Conservation (phyloP, 805 yeast genomes). For the Wickerhamiella sergipiensis region DNA sequence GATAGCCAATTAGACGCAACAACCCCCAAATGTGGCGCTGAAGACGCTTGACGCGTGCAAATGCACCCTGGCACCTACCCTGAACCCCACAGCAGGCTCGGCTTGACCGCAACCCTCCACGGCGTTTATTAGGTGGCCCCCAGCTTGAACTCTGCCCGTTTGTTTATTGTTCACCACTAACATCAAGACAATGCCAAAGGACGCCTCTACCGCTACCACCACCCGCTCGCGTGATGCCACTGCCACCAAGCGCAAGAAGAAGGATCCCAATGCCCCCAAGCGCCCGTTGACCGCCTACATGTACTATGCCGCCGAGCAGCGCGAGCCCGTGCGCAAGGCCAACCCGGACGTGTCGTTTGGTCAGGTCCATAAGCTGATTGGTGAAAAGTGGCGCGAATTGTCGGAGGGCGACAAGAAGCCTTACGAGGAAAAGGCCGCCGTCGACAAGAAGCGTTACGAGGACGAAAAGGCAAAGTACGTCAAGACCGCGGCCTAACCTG, state of each 20-base stretch:
- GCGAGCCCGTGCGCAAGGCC: conserved; percentile 90
- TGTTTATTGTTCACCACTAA: background rate
- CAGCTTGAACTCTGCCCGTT: background rate
- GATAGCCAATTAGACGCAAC: background rate
- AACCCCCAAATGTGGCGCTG: background rate
- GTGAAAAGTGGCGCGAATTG: conserved; percentile 94
- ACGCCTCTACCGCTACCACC: conserved; percentile 7
- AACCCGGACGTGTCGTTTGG: conserved; percentile 92
- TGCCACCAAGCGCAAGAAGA: conserved; percentile 19
- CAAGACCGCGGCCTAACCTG: background rate
- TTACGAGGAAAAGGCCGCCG: conserved; percentile 84
- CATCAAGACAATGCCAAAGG: conserved; percentile 15
- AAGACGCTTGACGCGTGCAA: background rate
- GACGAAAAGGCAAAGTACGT: conserved; percentile 70
- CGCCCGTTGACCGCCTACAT: conserved; percentile 95
- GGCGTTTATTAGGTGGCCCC: background rate
- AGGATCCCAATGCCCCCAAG: conserved; percentile 86
- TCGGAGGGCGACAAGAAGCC: conserved; percentile 72
- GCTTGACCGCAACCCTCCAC: background rate
- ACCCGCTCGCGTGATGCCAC: conserved; percentile 11
- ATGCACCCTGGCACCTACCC: background rate
- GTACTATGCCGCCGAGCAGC: conserved; percentile 96
- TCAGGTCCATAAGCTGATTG: conserved; percentile 87
- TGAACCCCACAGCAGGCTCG: background rate
- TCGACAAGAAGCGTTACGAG: conserved; percentile 96